Base-by-base conservation (phyloP, 1,139 yeast genomes). In the Yamadazyma atlantica region DNA sequence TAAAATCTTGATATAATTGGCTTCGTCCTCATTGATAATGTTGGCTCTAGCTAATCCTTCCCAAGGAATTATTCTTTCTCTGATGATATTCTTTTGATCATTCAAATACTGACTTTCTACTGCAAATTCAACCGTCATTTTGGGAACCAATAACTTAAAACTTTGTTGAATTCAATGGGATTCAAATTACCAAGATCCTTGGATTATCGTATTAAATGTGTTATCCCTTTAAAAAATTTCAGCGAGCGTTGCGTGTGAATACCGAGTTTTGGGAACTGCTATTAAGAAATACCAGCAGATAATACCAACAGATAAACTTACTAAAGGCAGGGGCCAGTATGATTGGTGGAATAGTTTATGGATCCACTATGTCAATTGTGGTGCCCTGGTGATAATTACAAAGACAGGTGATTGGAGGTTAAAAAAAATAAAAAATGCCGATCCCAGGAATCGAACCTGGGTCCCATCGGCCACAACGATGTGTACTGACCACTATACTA, bases 31-130 rank as follows among this genome's bases (percentile, higher is more conserved):
- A 15, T 80, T 64, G 33, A 90, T 71, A 34, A 82, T 78, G 35
- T 79, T 81, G 10, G 94, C 83, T 44, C 96, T 75, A 14, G 87
- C 82, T 53, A 85, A 80, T 7, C 95, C 95, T 55, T 86, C 95
- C 97, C 97, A 90, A 18, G 96, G 95, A 43, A 90, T 79, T 24
- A 94, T 84, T 48, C 95, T 78, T 44, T 86, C 85, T 51, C 94
- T 75, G 49, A 87, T 82, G 47, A 81, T 81, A 51, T 77, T 73
- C 53, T 87, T 80, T 46, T 85, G 78, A 52, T 88, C 96, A 47
- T 81, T 82, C 53, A 87, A 70, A 55, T 79, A 82, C 34, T 74
- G 74, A 60, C 86, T 82, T 51, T 83, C 87, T n/a, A 23, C 26
- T 4, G 11, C 6, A 8, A n/a, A 10, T 23, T 23, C 26, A 11